These are phyloP conservation scores for Zizania palustris DNA, from an alignment of 202 grass and related monocot genomes.

Conservation along the genomic window DNA sequence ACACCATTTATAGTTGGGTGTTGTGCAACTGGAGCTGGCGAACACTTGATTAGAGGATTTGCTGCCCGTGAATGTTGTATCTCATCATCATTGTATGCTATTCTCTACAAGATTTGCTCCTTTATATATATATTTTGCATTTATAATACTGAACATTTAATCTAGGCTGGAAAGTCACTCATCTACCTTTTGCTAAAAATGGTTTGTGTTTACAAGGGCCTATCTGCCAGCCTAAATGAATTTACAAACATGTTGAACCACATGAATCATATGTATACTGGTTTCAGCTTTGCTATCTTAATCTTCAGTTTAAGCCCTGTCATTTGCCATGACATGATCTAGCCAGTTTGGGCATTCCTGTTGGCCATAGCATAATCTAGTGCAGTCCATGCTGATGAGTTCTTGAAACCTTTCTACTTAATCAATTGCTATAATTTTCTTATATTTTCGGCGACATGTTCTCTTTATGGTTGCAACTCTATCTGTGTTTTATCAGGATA, in stretches of 20 bases:
- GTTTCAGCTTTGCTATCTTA: background rate
- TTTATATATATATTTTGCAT: background rate
- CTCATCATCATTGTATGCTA: constrained; percentile 71
- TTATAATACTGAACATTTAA: background rate
- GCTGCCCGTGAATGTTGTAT: constrained; percentile 85
- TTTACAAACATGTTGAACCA: background rate
- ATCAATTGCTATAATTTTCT: background rate
- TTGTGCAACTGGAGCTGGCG: constrained; percentile 87
- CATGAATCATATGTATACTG: background rate
- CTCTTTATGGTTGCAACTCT: background rate
- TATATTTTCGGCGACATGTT: background rate
- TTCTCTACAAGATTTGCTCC: background rate
- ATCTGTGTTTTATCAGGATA: constrained; percentile 51
- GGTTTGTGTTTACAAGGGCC: background rate
- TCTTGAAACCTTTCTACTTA: background rate
- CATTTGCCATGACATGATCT: background rate
- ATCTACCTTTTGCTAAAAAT: background rate
- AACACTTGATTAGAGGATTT: constrained; percentile 92
- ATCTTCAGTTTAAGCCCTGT: background rate
- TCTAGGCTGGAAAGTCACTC: background rate
- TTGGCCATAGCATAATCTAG: background rate
- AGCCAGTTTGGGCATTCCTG: background rate
- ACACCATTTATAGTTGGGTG: constrained; percentile 65
- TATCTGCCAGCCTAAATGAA: background rate
- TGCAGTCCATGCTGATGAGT: background rate